A percentile compares a stretch with the other conserved stretches of the same genome.
Conservation (phyloP, 208 protist genomes). For the Leishmania lainsoni region DNA sequence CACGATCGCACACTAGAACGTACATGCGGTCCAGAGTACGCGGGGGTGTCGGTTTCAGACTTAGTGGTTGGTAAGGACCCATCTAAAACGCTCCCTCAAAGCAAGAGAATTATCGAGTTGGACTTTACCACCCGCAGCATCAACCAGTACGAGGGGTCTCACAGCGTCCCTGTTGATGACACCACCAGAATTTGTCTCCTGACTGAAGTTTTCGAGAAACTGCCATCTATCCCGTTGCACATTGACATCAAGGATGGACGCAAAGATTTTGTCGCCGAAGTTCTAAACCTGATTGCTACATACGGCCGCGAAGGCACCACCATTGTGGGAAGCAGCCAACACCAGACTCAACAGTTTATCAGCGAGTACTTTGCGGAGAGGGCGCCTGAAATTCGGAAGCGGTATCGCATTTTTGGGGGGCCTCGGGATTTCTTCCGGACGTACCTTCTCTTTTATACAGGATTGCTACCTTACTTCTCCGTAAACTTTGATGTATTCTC, state of each 20-base stretch:
- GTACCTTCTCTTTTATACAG: slow-evolving; percentile 63
- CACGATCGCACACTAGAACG: slow-evolving; percentile 57
- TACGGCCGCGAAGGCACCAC: slow-evolving; percentile 56
- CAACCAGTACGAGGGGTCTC: slow-evolving; percentile 48
- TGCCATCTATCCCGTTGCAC: slow-evolving; percentile 65
- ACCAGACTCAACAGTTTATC: slow-evolving; percentile 49
- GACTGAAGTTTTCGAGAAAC: slow-evolving; percentile 66
- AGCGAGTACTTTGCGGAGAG: slow-evolving; percentile 49
- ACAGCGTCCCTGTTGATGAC: slow-evolving; percentile 49
- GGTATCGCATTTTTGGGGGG: slow-evolving; percentile 63
- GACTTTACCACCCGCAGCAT: slow-evolving; percentile 53
- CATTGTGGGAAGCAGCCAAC: slow-evolving; percentile 72
- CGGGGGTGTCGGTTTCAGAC: slow-evolving; percentile 34
- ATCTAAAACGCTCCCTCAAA: slow-evolving; percentile 57
- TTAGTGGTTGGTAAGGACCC: slow-evolving; percentile 56
- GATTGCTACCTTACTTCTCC: slow-evolving; percentile 61
- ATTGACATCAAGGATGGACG: slow-evolving; percentile 75
- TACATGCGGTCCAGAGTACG: slow-evolving; percentile 47
- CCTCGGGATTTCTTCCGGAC: slow-evolving; percentile 46
- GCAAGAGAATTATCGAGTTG: slow-evolving; percentile 48
- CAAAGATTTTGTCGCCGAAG: slow-evolving; percentile 42
- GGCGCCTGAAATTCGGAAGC: slow-evolving; percentile 38
- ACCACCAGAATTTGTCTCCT: slow-evolving; percentile 67
- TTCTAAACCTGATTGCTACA: slow-evolving; percentile 67
- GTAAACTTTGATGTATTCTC: slow-evolving; percentile 78